Percentiles rank a stretch among this genome's conserved stretches.
Conservation (phyloP, 768 basidiomycete genomes). For the Guyanaporus albipodus region DNA sequence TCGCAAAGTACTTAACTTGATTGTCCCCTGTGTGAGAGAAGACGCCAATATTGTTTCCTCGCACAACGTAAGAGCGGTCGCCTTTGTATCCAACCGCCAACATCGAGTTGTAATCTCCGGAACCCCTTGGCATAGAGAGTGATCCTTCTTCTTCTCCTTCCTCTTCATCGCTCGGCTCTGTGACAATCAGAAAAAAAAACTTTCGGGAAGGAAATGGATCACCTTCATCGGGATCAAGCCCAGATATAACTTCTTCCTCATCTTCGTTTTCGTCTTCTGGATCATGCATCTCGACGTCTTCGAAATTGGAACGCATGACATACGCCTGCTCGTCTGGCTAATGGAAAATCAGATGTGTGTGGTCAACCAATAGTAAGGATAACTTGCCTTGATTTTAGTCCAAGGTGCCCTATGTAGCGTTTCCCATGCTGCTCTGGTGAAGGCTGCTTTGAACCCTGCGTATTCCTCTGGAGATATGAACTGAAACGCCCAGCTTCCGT, state of each 20-base stretch:
- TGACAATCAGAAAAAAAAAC: constrained; percentile 26
- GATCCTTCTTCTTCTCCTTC: constrained; percentile 37
- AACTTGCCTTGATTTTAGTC: constrained; percentile 71
- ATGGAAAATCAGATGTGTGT: background rate
- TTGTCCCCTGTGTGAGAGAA: constrained; percentile 71
- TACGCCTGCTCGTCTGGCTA: constrained; percentile 87
- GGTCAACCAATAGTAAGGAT: background rate
- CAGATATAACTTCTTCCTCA: constrained; percentile 71
- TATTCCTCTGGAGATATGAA: constrained; percentile 59
- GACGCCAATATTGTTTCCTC: constrained; percentile 88
- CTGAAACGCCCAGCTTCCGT: constrained; percentile 80
- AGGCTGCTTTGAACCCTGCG: constrained; percentile 52
- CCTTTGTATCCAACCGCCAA: constrained; percentile 94
- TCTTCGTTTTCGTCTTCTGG: constrained; percentile 71
- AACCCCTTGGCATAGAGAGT: constrained; percentile 36
- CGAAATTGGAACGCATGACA: constrained; percentile 65
- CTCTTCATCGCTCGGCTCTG: constrained; percentile 43
- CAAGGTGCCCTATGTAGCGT: constrained; percentile 67
- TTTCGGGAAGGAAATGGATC: constrained; percentile 9
- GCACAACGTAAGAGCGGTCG: constrained; percentile 89
- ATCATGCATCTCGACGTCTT: constrained; percentile 89
- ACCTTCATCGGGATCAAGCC: constrained; percentile 66
- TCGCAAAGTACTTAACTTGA: constrained; percentile 79
- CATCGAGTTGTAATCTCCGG: constrained; percentile 78
- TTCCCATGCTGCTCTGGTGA: constrained; percentile 79